Conservation (phyloP, 805 yeast species). For the Kazachstania martiniae region DNA sequence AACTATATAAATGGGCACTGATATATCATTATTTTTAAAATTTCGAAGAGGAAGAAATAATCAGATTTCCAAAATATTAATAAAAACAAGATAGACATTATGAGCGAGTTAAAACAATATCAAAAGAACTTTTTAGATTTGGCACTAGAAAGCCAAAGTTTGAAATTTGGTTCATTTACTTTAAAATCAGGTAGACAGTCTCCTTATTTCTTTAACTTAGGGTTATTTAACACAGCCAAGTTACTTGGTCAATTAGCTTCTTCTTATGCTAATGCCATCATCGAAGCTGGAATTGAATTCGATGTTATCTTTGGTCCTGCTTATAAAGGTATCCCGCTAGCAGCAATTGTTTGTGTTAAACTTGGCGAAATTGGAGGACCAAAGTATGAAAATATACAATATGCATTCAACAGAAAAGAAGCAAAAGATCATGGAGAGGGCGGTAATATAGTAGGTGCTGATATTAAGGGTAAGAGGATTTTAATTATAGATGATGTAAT, state of each 20-base stretch:
- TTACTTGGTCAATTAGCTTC: slow-evolving; percentile 71
- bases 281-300: slow-evolving; percentile 69
- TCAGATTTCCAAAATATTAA: too few species aligned
- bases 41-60: too few species aligned
- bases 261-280: slow-evolving; percentile 82
- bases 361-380: slow-evolving; percentile 83
- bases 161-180: slow-evolving; percentile 81
- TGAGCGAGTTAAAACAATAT: slow-evolving; percentile 33
- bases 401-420: slow-evolving; percentile 92
- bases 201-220: slow-evolving; percentile 94
- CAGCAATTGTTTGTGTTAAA: slow-evolving; percentile 87
- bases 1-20: too few species aligned
- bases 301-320: slow-evolving; percentile 96
- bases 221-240: slow-evolving; percentile 76
- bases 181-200: slow-evolving; percentile 86
- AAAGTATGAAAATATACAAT: slow-evolving; percentile 61
- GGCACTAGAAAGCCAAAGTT: slow-evolving; percentile 73
- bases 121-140: slow-evolving; percentile 64
- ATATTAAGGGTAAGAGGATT: slow-evolving; percentile 58
- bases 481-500: slow-evolving; percentile 92
- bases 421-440: slow-evolving; percentile 98
- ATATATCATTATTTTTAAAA: too few species aligned
- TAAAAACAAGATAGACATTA: too few species aligned
- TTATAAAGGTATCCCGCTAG: slow-evolving; percentile 92
- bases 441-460: slow-evolving; percentile 83